A percentile compares a stretch with the other conserved stretches of the same genome.
These are phyloP conservation scores for California macrophylla DNA, from an alignment of 441 rosid species.

Conservation along the genomic window DNA sequence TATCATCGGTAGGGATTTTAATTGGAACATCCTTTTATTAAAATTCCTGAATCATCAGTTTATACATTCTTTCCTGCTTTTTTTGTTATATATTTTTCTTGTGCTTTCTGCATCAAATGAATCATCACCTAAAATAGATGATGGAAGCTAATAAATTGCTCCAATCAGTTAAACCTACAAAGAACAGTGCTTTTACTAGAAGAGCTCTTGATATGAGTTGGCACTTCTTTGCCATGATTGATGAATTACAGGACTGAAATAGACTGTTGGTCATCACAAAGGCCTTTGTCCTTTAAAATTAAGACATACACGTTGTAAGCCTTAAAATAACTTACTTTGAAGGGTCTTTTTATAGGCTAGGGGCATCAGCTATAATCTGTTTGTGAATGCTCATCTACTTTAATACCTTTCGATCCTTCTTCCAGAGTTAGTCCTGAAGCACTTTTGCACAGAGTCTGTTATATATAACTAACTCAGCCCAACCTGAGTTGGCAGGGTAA, in stretches of 20 bases:
- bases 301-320: not conserved
- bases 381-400: not conserved
- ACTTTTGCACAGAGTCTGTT: not conserved
- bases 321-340: not conserved
- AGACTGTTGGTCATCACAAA: not conserved
- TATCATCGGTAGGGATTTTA: constrained; percentile 76
- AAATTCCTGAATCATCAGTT: not conserved
- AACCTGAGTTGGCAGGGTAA: not conserved
- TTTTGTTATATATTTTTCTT: not conserved
- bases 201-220: not conserved
- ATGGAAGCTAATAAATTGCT: not conserved
- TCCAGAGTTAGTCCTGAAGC: not conserved
- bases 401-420: not conserved
- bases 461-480: not conserved
- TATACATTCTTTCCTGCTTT: not conserved
- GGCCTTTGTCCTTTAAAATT: not conserved
- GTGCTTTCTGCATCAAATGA: not conserved
- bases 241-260: not conserved
- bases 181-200: not conserved
- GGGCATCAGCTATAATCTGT: not conserved
- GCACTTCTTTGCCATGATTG: not conserved
- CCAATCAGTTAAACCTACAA: not conserved
- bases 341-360: not conserved
- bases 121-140: not conserved
- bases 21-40: constrained; percentile 4